Evolutionary conservation across 306 rosid species (phyloP), one percentile per base, ranked within the genome.

Genomic region (Prunus mira): DNA sequence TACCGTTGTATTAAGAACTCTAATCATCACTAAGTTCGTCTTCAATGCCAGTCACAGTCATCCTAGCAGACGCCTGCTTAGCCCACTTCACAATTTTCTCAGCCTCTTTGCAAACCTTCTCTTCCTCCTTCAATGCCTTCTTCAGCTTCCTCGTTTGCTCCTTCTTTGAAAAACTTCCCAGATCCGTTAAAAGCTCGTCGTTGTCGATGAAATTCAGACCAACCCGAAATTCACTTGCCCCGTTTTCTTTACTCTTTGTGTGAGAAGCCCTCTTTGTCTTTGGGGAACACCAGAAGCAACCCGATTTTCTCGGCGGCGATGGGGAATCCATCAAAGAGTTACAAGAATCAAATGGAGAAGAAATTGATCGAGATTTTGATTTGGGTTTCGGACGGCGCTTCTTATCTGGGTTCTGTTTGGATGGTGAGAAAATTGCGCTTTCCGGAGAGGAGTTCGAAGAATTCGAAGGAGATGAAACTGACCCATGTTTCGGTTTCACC

Each of bases 251-350:
- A 7, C 81, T 85, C 75, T 80, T 87, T 79, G 76, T 88, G 56
- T 72, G 55, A n/a, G 85, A 72, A 19, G 65, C 80, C 87, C 90
- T 93, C 85, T 90, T 90, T 24, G 89, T 88, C 87, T 90, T 91
- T 12, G 96, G 93, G 27, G 95, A 89, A 57, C 93, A 89, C 93
- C 96, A 94, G 77, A 90, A 88, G 76, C 94, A 88, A 20, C 95
- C 91, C 12, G 64, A 14, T 73, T 72, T 89, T 50, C 82, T 81
- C 28, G 92, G 91, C 9, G 97, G 97, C 20, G 96, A 92, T 0
- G 88, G 89, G 1, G 93, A 90, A 12, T 72, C 52, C 77, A 18
- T 78, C 69, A 50, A 50, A 7, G 85, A 86, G 54, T 76, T 76
- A 5, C 75, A 79, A 24, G 78, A 75, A 28, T 75, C 67, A 32